phyloP scores from a whole-genome alignment of 805 yeast genomes.

The Metschnikowia hibisci region DNA sequence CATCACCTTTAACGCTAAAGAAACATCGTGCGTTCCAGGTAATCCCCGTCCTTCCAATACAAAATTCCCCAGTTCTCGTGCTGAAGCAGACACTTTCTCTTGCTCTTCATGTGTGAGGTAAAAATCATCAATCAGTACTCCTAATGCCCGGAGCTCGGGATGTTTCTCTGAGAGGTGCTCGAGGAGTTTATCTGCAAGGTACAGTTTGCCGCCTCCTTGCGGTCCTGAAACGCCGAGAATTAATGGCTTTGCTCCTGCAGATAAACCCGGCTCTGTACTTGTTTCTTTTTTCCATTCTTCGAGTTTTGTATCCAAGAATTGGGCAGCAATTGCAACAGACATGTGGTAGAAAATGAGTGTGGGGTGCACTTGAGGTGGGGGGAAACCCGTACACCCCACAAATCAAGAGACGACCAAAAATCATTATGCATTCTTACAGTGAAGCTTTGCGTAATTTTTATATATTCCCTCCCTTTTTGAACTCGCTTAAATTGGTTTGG shows the following conservation, averaged over 20 bases:
- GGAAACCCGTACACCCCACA: too few species aligned
- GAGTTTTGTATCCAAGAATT: slow-evolving; percentile 9
- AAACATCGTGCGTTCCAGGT: slow-evolving; percentile 90
- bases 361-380: background rate
- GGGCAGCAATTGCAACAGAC: slow-evolving; percentile 8
- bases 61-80: slow-evolving; percentile 34
- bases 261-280: too few species aligned
- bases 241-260: slow-evolving; percentile 32
- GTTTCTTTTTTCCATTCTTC: slow-evolving; percentile 1
- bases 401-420: too few species aligned
- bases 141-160: slow-evolving; percentile 39
- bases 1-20: slow-evolving; percentile 38
- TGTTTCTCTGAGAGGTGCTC: slow-evolving; percentile 28
- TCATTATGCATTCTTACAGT: too few species aligned
- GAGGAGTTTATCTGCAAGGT: slow-evolving; percentile 42
- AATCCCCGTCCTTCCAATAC: slow-evolving; percentile 77
- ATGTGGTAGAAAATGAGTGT: background rate
- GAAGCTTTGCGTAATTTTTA: too few species aligned
- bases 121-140: slow-evolving; percentile 80
- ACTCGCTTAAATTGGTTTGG: too few species aligned
- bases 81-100: slow-evolving; percentile 32
- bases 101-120: slow-evolving; percentile 70
- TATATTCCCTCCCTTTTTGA: too few species aligned
- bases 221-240: slow-evolving; percentile 64
- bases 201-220: slow-evolving; percentile 78